These are phyloP conservation scores for Thermothielavioides terrestris DNA, from an alignment of 495 filamentous ascomycete species.

Conservation along the genomic window DNA sequence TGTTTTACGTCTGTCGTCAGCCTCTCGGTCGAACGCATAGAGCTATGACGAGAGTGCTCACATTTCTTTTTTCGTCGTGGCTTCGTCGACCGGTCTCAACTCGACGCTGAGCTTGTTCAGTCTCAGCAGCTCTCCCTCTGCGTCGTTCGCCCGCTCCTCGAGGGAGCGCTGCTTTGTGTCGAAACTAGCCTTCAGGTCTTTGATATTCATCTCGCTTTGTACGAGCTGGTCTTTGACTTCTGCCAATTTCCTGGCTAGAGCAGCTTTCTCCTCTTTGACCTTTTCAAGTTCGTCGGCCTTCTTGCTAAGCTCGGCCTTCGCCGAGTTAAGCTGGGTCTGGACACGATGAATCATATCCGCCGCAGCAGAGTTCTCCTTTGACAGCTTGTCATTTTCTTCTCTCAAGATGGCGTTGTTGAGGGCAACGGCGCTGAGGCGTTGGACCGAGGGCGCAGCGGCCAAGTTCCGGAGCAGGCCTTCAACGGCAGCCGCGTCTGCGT, in stretches of 20 bases:
- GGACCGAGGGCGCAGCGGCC: no score
- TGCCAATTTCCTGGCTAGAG: not conserved
- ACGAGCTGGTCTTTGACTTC: not conserved
- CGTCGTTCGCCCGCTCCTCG: not conserved
- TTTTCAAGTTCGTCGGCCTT: not conserved
- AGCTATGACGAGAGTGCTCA: not conserved
- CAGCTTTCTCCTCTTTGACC: not conserved
- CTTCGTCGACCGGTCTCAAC: not conserved
- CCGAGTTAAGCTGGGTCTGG: not conserved
- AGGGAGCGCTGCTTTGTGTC: not conserved
- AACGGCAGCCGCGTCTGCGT: no score
- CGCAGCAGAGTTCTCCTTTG: not conserved
- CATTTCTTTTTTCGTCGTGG: not conserved
- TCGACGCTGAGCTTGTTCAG: not conserved
- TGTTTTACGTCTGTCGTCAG: not conserved
- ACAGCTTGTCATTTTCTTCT: not conserved
- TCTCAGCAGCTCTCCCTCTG: not conserved
- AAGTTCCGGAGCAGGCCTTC: no score
- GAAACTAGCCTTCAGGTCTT: not conserved
- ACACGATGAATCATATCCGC: not conserved
- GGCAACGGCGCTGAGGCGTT: not conserved
- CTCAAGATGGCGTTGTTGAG: not conserved
- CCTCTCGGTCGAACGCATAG: not conserved
- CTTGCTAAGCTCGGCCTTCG: not conserved
- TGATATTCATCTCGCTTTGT: not conserved